Evolutionary conservation across 2,329 filamentous ascomycete genomes (phyloP).

Genomic region (Clonostachys rhizophaga): DNA sequence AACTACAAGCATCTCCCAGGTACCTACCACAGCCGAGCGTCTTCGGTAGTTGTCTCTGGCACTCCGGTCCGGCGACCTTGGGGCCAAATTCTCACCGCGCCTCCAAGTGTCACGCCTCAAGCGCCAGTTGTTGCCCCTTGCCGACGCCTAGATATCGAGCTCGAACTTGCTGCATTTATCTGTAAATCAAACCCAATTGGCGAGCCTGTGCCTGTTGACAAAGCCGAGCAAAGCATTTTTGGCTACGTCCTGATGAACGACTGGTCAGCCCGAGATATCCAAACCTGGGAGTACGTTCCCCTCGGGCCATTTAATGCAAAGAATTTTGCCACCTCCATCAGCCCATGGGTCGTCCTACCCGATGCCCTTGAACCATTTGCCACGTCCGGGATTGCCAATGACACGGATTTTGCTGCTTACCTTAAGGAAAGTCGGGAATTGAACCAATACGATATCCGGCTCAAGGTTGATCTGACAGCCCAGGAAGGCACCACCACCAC

Average conservation of each 20-base stretch:
- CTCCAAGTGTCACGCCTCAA: constrained; percentile 41
- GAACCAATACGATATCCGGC: constrained; percentile 24
- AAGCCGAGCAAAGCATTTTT: constrained; percentile 68
- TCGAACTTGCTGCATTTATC: constrained; percentile 74
- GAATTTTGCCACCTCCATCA: constrained; percentile 54
- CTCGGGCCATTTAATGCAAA: constrained; percentile 61
- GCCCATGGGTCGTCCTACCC: constrained; percentile 57
- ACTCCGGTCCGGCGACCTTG: constrained; percentile 69
- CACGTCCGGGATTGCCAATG: constrained; percentile 19
- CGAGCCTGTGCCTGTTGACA: constrained; percentile 54
- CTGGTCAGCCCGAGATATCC: constrained; percentile 60
- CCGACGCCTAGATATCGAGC: constrained; percentile 65
- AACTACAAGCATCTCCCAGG: constrained; percentile 80
- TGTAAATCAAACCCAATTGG: constrained; percentile 62
- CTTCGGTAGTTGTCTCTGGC: constrained; percentile 68
- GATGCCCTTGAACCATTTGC: constrained; percentile 42
- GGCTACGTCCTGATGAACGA: constrained; percentile 64
- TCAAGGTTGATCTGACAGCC: constrained; percentile 19
- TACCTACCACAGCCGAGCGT: constrained; percentile 74
- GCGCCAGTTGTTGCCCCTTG: constrained; percentile 43
- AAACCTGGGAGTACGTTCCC: constrained; percentile 56
- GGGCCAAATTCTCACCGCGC: constrained; percentile 59
- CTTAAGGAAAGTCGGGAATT: constrained; percentile 50
- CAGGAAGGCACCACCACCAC: neutral
- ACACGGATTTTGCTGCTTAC: constrained; percentile 24